These are phyloP conservation scores for Yarrowia deformans DNA, from an alignment of 805 yeast genomes.

Conservation along the genomic window DNA sequence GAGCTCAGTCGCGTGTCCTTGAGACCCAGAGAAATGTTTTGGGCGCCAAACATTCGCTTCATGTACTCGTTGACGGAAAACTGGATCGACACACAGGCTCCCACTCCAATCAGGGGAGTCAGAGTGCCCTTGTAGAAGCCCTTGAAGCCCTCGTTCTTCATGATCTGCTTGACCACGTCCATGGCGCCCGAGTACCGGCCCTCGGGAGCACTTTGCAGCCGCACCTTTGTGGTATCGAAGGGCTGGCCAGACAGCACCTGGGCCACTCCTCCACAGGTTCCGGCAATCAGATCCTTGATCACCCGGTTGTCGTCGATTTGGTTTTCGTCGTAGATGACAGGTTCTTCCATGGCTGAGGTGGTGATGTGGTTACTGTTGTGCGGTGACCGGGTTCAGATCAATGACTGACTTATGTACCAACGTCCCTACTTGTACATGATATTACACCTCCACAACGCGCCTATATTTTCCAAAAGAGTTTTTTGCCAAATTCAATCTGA, in stretches of 20 bases:
- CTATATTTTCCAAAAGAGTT: constrained; percentile 33
- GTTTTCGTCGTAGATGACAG: constrained; percentile 23
- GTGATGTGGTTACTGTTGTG: neutral
- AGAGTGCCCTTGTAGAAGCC: constrained; percentile 95
- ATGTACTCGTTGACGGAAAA: constrained; percentile 93
- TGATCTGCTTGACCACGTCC: constrained; percentile 75
- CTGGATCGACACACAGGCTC: constrained; percentile 96
- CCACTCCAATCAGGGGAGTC: constrained; percentile 93
- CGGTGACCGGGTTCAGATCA: neutral
- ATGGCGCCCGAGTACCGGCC: constrained; percentile 76
- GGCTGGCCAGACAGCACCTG: constrained; percentile 97
- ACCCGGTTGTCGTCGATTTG: constrained; percentile 52
- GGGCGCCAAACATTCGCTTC: constrained; percentile 74
- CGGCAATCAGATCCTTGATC: constrained; percentile 81
- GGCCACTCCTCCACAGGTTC: constrained; percentile 94
- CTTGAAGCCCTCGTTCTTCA: constrained; percentile 78
- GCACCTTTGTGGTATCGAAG: constrained; percentile 91
- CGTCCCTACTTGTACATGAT: no score
- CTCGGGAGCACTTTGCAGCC: constrained; percentile 85
- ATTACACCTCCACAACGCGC: constrained; percentile 21
- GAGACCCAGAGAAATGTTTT: constrained; percentile 53
- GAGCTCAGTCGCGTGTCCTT: constrained; percentile 55
- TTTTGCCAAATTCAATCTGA: neutral
- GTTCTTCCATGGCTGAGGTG: constrained; percentile 23
- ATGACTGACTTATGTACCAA: neutral